Base-by-base conservation (phyloP, 2,329 filamentous ascomycete species). In the Pseudocercospora musae region DNA sequence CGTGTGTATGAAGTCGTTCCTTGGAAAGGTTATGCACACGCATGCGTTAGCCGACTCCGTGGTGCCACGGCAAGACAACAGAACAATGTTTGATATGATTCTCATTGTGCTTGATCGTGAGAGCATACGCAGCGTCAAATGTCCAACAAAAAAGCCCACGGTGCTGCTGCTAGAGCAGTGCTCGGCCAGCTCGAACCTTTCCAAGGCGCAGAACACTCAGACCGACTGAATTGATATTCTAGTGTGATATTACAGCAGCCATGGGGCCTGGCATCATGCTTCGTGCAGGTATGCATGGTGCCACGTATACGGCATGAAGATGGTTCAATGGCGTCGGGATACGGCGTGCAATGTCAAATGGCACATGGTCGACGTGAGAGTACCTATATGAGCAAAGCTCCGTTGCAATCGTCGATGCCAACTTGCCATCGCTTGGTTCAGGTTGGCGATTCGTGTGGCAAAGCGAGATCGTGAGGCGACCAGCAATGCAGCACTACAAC, bases 401-500 rank as follows among this genome's bases (percentile, higher is more conserved):
- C 48, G 21, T 15, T n/a, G 48, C 20, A 52, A 52, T 52, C 48
- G 48, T 27, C 48, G 48, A 52, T 52, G n/a, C n/a, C 48, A 52
- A 1, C 1, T 52, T 29, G 48, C 25, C 11, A 52, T 52, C 23
- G n/a, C 25, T n/a, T 52, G 11, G 18, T 6, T 29, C 21, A 29
- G 15, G 11, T 29, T 52, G 48, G 48, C 23, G 48, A 52, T 52
- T 29, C 8, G 7, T 52, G 25, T 9, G 48, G 15, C 37, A 52
- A 25, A 31, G 31, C 21, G 11, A 52, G 48, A 23, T 52, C 23
- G 9, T 2, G 23, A 13, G 11, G 25, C 18, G 15, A n/a, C 4
- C 7, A 29, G 21, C 48, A 52, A 52, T 52, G 48, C 21, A 25
- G n/a, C 65, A 67, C 33, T 67, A 58, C 53, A 65, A 65, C 8